Evolutionary conservation across 495 filamentous ascomycete genomes (phyloP).

Genomic region (Aspergillus avenaceus): DNA sequence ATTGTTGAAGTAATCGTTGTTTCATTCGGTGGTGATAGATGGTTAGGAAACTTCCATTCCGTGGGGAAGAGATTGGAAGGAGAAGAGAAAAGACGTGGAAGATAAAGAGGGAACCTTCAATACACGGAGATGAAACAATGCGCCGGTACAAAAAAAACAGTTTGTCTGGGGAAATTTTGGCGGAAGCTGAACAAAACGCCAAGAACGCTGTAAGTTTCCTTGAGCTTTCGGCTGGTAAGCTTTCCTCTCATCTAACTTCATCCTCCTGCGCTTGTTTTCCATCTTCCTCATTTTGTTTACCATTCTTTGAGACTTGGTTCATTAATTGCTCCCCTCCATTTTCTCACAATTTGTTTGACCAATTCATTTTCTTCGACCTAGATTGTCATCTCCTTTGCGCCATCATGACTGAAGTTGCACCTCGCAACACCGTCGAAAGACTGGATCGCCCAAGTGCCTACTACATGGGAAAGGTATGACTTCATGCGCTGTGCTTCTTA

Average conservation of each 20-base stretch:
- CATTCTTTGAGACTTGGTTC: too few relatives aligned
- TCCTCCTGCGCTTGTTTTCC: not conserved
- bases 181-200: conserved; percentile 1
- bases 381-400: too few relatives aligned
- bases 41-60: not conserved
- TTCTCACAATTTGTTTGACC: too few relatives aligned
- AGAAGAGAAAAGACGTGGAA: conserved; percentile 13
- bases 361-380: not conserved
- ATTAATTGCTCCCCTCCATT: too few relatives aligned
- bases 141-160: not conserved
- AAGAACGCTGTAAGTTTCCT: conserved; percentile 9
- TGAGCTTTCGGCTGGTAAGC: not conserved
- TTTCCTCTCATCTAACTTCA: not conserved
- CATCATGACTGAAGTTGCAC: too few relatives aligned
- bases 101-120: too few relatives aligned
- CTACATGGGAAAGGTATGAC: conserved; percentile 66
- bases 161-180: conserved; percentile 8
- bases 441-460: conserved; percentile 89
- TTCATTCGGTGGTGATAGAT: not conserved
- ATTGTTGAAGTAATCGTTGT: conserved; percentile 43
- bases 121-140: too few relatives aligned
- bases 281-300: not conserved
- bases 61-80: conserved; percentile 1
- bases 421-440: conserved; percentile 68
- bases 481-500: conserved; percentile 15